phyloP scores from a whole-genome alignment of 768 basidiomycete genomes.

The Serendipita vermifera region DNA sequence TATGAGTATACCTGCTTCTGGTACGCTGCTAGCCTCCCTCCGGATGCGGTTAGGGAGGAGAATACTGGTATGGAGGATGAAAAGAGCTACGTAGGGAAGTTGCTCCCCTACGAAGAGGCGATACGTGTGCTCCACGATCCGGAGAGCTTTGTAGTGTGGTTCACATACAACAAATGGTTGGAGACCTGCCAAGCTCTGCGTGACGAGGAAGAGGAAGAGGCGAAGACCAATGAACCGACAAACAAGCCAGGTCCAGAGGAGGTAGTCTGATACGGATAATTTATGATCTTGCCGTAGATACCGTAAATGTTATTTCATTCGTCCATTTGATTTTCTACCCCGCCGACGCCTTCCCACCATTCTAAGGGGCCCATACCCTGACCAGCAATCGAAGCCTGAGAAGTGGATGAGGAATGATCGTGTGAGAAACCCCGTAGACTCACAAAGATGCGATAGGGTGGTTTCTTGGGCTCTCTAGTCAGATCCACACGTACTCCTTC shows the following conservation, averaged over 20 bases:
- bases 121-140: not conserved
- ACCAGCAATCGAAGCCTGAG: constrained; percentile 67
- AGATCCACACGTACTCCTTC: constrained; percentile 48
- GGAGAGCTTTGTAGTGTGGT: not conserved
- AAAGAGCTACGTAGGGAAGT: constrained; percentile 31
- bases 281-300: too few species aligned
- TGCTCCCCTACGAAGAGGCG: constrained; percentile 37
- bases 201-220: not conserved
- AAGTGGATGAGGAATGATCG: not conserved
- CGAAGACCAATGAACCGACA: not conserved
- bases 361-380: constrained; percentile 50
- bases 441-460: constrained; percentile 63
- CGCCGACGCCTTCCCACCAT: constrained; percentile 13
- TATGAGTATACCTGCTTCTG: constrained; percentile 44
- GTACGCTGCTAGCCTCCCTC: constrained; percentile 42
- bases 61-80: constrained; percentile 51
- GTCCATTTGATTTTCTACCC: not conserved
- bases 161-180: not conserved
- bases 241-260: not conserved
- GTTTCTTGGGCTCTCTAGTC: constrained; percentile 31
- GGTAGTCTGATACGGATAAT: too few species aligned
- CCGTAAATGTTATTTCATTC: too few species aligned
- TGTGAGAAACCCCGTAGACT: constrained; percentile 20
- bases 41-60: constrained; percentile 37
- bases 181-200: too few species aligned